Evolutionary conservation across 768 basidiomycete species (phyloP), one percentile per base, ranked within the genome.

Genomic region (Suillus brevipes): DNA sequence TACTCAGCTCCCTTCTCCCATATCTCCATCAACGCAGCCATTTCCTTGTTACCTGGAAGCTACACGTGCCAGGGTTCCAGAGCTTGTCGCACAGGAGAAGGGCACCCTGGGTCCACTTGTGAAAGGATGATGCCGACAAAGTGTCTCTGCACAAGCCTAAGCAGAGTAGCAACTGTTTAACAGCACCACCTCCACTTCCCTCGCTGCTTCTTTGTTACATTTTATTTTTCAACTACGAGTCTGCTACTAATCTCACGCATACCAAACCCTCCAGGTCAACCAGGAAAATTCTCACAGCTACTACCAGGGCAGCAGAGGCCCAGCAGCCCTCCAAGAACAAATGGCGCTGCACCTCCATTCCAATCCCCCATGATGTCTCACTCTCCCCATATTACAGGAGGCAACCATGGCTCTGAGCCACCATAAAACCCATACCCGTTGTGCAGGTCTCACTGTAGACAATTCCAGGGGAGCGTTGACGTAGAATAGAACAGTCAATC

Each of bases 341-440:
- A 84, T 62, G 86, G 83, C 16, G 73, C 67, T 4, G 66, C 77
- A 13, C 69, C 76, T 63, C 83, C 84, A 10, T 90, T 87, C 73
- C 86, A 83, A 49, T 89, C 88, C 25, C 89, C 89, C 5, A 87
- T 84, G 2, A 87, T 90, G 75, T 80, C 86, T 2, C 83, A 84
- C 60, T 87, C 88, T 4, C 84, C 86, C 0, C 87, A 87, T 66
- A 82, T 83, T 53, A 72, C 72, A 9, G 75, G 76, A 36, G 72
- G 71, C 9, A 80, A 77, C 34, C 16, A 72, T 4, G 72, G 70
- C 28, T 76, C 76, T 34, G 77, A 68, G 57, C 73, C 68, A 8
- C 70, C n/a, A n/a, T n/a, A n/a, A n/a, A n/a, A 36, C 20, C 43
- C 43, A 45, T 45, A 45, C 20, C 43, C 20, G 8, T 18, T 20